Evolutionary conservation across 1,284 basidiomycete genomes (phyloP).

Genomic region (Heliocybe sulcata): DNA sequence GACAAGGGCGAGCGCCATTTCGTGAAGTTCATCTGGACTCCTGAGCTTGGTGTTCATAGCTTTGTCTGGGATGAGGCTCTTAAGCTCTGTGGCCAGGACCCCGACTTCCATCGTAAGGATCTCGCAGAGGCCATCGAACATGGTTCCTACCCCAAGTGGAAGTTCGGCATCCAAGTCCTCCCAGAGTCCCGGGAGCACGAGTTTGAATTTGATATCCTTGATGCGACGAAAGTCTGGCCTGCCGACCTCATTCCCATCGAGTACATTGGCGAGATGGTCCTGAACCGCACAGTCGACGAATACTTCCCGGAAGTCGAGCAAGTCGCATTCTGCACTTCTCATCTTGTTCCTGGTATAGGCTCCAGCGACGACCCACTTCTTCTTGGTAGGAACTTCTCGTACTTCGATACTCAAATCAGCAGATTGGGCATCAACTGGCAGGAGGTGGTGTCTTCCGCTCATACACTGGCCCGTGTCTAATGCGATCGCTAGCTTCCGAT

Average conservation of each 20-base stretch:
- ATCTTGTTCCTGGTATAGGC: conserved; percentile 78
- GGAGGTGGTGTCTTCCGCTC: not conserved
- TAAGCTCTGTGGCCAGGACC: conserved; percentile 74
- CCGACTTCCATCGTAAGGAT: conserved; percentile 79
- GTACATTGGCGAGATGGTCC: conserved; percentile 67
- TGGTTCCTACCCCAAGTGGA: conserved; percentile 68
- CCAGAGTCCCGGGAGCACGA: conserved; percentile 59
- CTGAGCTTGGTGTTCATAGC: conserved; percentile 76
- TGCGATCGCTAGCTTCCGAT: conserved; percentile 51
- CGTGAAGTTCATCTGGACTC: conserved; percentile 83
- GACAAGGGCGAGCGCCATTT: conserved; percentile 59
- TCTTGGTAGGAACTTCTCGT: conserved; percentile 81
- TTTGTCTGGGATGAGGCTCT: conserved; percentile 83
- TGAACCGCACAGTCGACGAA: conserved; percentile 64
- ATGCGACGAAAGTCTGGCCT: conserved; percentile 81
- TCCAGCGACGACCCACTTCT: conserved; percentile 67
- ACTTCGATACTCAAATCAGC: conserved; percentile 74
- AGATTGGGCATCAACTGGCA: conserved; percentile 71
- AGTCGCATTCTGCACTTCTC: conserved; percentile 76
- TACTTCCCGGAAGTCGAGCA: conserved; percentile 83
- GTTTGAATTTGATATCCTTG: conserved; percentile 80
- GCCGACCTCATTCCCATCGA: conserved; percentile 71
- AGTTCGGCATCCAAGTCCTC: conserved; percentile 71
- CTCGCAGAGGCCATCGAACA: conserved; percentile 69
- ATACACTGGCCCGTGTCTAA: not conserved